These are phyloP conservation scores for Cyclotella sp. DNA, from an alignment of 108 stramenopile species.

Conservation along the genomic window DNA sequence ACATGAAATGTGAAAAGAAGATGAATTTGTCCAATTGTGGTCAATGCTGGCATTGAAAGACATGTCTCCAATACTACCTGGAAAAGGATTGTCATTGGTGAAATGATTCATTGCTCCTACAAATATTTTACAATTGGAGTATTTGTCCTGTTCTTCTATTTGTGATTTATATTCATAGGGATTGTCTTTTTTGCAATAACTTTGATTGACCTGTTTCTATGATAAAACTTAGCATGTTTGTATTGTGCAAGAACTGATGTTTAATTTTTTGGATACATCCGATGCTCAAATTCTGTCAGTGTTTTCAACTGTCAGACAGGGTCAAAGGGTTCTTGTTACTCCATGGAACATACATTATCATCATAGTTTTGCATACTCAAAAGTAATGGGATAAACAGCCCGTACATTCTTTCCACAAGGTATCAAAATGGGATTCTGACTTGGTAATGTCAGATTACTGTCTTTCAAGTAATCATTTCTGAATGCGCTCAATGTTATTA, in stretches of 20 bases:
- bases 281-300: neutral
- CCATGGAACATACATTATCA: slow-evolving; percentile 28
- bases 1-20: too few relatives aligned
- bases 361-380: slow-evolving; percentile 21
- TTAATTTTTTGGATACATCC: neutral
- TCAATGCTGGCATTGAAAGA: neutral
- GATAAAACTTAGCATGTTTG: neutral
- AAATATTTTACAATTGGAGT: neutral
- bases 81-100: neutral
- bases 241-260: neutral
- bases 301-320: slow-evolving; percentile 8
- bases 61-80: neutral
- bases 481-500: neutral
- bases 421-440: neutral
- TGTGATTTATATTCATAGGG: neutral
- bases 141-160: neutral
- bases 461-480: neutral
- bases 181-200: neutral
- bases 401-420: slow-evolving; percentile 12
- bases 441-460: neutral
- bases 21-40: neutral
- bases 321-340: neutral
- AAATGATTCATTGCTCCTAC: neutral
- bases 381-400: slow-evolving; percentile 12
- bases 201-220: neutral